Percentiles rank a stretch among this genome's conserved stretches.
Evolutionary conservation across 2,329 filamentous ascomycete species (phyloP).

Genomic region (Parafenestella ontariensis): DNA sequence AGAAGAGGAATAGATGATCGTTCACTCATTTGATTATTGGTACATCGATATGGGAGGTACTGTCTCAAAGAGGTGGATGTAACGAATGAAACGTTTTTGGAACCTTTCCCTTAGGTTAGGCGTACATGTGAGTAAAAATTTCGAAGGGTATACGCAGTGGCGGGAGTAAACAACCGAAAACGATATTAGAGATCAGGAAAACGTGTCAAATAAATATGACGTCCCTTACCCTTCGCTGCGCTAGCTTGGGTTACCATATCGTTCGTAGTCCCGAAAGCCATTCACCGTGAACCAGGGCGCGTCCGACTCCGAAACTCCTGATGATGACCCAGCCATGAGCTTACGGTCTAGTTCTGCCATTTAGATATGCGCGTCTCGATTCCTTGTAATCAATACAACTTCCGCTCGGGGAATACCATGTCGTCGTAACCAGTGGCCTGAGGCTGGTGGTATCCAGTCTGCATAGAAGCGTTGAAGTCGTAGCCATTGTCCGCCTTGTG

Average conservation of each 20-base stretch:
- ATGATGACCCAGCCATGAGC: constrained; percentile 2
- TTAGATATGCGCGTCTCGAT: not conserved
- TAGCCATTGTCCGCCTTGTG: constrained; percentile 34
- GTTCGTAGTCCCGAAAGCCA: constrained; percentile 8
- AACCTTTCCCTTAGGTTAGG: not conserved
- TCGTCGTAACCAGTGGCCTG: constrained; percentile 40
- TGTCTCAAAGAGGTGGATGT: not conserved
- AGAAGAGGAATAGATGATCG: not conserved
- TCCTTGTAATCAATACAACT: constrained; percentile 31
- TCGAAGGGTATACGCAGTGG: constrained; percentile 10
- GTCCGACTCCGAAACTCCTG: constrained; percentile 7
- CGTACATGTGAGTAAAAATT: constrained; percentile 5
- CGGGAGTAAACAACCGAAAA: constrained; percentile 5
- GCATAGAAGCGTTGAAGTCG: constrained; percentile 41
- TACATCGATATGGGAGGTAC: not conserved
- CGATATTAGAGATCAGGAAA: constrained; percentile 6
- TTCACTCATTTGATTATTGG: not conserved
- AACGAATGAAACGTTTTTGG: not conserved
- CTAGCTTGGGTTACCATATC: constrained; percentile 25
- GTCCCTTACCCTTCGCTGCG: constrained; percentile 25
- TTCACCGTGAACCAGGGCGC: constrained; percentile 4
- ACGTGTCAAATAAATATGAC: constrained; percentile 3
- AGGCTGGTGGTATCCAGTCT: constrained; percentile 30
- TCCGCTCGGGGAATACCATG: constrained; percentile 47
- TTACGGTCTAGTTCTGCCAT: not conserved